Evolutionary conservation across 2,329 filamentous ascomycete genomes (phyloP), one percentile per base, ranked within the genome.

Genomic region (Ophiostoma quercus): DNA sequence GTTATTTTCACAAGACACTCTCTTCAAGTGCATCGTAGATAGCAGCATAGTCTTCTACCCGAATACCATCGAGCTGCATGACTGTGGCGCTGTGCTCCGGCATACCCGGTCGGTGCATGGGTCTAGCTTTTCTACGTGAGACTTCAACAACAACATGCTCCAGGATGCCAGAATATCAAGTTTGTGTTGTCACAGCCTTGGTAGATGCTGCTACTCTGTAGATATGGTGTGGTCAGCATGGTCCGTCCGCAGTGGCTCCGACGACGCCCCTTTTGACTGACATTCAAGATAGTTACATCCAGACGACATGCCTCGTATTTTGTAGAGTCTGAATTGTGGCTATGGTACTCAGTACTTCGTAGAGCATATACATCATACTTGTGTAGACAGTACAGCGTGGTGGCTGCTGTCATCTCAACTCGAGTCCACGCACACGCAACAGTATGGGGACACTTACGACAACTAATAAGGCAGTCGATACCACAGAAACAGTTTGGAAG

Each of bases 401-500:
- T 29, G n/a, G 51, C 51, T 25, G 51, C 51, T 57, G 51, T 57
- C 51, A 57, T 57, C 51, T 25, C 22, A 25, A 25, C 51, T 25
- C n/a, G 22, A 57, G 22, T 22, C 51, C 51, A 57, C 39, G 12
- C 34, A 12, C 39, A 14, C n/a, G 51, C 51, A 57, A 25, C 51
- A 47, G 43, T 57, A 57, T 57, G 51, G 51, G 51, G n/a, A 57
- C 51, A 57, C 51, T 57, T 57, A 25, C 51, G 51, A 57, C 51
- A 57, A 57, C 22, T 57, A 57, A 57, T 57, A 57, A 57, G 51
- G n/a, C 51, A 57, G 22, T 57, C 22, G 22, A 57, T 57, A 25
- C 51, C 51, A 54, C 47, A 57, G 22, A 57, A 57, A 57, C 16
- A 57, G 51, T 25, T 57, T 57, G 25, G 51, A 57, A 57, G n/a